These are phyloP conservation scores for Hyphodiscus hymeniophilus DNA, from an alignment of 495 filamentous ascomycete genomes.

Conservation along the genomic window DNA sequence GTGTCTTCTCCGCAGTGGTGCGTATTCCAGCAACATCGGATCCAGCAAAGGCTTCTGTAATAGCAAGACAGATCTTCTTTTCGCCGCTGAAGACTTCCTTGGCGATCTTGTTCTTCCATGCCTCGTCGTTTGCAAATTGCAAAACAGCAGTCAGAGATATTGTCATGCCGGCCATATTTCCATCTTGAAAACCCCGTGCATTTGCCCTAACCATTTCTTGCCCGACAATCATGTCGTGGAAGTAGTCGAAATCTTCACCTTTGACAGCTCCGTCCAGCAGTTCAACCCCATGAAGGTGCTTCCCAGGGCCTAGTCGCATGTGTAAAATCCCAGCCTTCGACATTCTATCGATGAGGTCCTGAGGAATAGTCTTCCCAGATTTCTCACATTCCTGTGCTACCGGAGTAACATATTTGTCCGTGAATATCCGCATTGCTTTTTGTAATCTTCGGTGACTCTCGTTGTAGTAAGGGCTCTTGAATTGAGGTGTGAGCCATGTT, in stretches of 20 bases:
- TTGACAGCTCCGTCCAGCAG: conserved; percentile 63
- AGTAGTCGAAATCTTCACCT: conserved; percentile 79
- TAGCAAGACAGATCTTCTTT: conserved; percentile 83
- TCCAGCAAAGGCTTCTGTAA: conserved; percentile 85
- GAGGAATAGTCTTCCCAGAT: conserved; percentile 64
- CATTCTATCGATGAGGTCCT: conserved; percentile 74
- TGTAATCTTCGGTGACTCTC: conserved; percentile 66
- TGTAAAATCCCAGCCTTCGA: conserved; percentile 63
- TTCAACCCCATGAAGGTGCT: conserved; percentile 64
- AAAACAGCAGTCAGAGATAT: conserved; percentile 76
- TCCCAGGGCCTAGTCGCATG: conserved; percentile 79
- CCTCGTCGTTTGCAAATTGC: conserved; percentile 64
- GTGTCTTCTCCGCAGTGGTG: conserved; percentile 72
- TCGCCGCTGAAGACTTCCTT: conserved; percentile 68
- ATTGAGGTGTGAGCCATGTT: conserved; percentile 69
- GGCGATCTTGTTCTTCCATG: conserved; percentile 55
- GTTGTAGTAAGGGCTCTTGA: conserved; percentile 77
- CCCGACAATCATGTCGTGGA: conserved; percentile 69
- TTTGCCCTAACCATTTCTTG: conserved; percentile 68
- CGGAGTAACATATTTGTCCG: conserved; percentile 58
- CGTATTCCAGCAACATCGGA: conserved; percentile 73
- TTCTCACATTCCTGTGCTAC: conserved; percentile 74
- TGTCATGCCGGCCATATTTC: conserved; percentile 67
- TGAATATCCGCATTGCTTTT: conserved; percentile 66
- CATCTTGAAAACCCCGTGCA: conserved; percentile 57